phyloP scores from a whole-genome alignment of 306 rosid species.

The Amphicarpaea edgeworthii region DNA sequence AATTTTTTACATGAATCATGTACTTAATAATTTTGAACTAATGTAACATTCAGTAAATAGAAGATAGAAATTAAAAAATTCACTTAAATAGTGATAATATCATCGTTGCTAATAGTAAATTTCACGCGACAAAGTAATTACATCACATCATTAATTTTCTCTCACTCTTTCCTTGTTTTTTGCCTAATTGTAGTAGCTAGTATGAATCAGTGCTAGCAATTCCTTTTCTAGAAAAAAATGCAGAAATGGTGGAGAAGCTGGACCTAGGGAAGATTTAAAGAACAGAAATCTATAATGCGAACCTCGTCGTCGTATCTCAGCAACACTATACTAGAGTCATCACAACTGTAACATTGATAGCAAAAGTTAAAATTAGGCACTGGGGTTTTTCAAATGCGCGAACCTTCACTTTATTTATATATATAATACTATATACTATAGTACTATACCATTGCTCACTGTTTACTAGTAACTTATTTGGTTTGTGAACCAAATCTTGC shows the following conservation, averaged over 20 bases:
- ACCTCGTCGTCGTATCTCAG: background rate
- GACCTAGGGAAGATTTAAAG: background rate
- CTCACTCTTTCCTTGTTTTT: background rate
- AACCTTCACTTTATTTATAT: background rate
- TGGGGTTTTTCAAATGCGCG: background rate
- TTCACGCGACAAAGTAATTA: no score
- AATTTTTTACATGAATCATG: no score
- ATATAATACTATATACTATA: no score
- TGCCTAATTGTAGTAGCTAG: background rate
- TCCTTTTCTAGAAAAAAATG: background rate
- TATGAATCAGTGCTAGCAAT: background rate
- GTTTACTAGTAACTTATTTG: background rate
- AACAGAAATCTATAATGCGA: background rate
- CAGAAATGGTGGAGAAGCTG: background rate
- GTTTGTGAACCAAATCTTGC: background rate
- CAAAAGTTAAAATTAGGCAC: background rate
- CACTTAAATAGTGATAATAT: no score
- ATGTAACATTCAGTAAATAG: no score
- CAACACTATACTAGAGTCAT: conserved; percentile 7
- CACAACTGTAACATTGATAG: background rate
- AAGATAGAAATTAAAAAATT: no score
- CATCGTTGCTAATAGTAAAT: no score
- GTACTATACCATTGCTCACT: background rate
- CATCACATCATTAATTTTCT: no score
- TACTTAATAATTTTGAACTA: no score